Base-by-base conservation (phyloP, 805 yeast species). In the Middelhovenomyces tepae region DNA sequence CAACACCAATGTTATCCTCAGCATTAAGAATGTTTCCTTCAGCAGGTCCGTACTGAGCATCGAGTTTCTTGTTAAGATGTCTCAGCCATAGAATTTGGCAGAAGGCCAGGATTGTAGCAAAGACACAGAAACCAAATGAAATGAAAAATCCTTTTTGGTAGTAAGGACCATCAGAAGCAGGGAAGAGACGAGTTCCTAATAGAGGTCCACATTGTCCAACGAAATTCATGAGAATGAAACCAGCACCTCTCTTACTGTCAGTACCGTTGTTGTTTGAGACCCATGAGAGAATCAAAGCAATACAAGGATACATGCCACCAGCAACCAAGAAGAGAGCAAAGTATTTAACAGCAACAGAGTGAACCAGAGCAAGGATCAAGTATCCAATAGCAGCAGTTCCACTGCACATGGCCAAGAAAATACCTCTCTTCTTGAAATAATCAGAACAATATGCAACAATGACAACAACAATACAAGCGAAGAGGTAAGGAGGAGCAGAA, bases 361-460 rank as follows among this genome's bases (percentile, higher is more conserved):
- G 33, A 22, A 45, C 34, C 13, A 47, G 16, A 6, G 53, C 54
- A 33, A 52, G 37, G 9, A 49, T 41, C 8, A 52, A 39, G 22
- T 34, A 45, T 11, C 49, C 49, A 14, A 27, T 37, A 4, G 44
- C 36, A 10, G 46, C 44, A 8, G 36, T 25, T 8, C 28, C n/a
- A 7, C 42, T 32, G 31, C 39, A 10, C 4, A 16, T 23, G 7
- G 32, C 24, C 17, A 32, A 11, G 30, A 39, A 37, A 26, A 36
- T 40, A 18, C 47, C 44, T 2, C 50, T 37, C 13, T 37, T 28
- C 31, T 43, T 27, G 7, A 13, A n/a, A 28, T 56, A 59, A 44
- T 65, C 71, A 8, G 69, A 67, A 46, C 62, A 67, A 25, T 56
- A 49, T 8, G 70, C 62, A 59, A 67, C 62, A 6, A 60, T 22